Percentiles rank a stretch among this genome's conserved stretches.
These are phyloP conservation scores for Lachnellula cervina DNA, from an alignment of 2,329 filamentous ascomycete genomes.

Conservation along the genomic window DNA sequence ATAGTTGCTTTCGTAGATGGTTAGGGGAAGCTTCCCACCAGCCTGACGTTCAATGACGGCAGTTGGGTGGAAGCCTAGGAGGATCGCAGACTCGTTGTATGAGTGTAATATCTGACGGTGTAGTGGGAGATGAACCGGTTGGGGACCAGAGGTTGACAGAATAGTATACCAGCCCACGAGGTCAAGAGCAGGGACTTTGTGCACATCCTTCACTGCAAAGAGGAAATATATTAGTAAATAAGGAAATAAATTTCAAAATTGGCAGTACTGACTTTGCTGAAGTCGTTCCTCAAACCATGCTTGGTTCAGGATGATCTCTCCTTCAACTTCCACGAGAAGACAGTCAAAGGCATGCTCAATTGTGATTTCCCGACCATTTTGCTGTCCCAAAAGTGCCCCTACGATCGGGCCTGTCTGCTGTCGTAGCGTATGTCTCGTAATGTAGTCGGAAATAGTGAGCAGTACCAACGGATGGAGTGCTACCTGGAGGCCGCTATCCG, in stretches of 20 bases:
- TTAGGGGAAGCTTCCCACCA: constrained; percentile 80
- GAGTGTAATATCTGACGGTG: constrained; percentile 70
- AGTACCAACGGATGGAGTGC: constrained; percentile 91
- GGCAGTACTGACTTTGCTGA: constrained; percentile 68
- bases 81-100: constrained; percentile 77
- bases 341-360: constrained; percentile 93
- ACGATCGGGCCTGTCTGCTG: constrained; percentile 70
- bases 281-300: constrained; percentile 73
- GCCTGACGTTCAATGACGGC: constrained; percentile 49
- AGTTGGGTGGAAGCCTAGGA: constrained; percentile 80
- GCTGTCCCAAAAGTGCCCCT: constrained; percentile 85
- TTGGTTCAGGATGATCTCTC: constrained; percentile 58
- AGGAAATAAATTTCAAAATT: not conserved
- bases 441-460: constrained; percentile 94
- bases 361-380: constrained; percentile 84
- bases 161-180: constrained; percentile 92
- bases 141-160: constrained; percentile 66
- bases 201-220: constrained; percentile 72
- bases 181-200: constrained; percentile 76
- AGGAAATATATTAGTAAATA: constrained; percentile 2
- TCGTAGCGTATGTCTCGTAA: constrained; percentile 83
- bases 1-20: constrained; percentile 81
- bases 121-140: constrained; percentile 62
- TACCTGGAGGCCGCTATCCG: constrained; percentile 64
- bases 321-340: constrained; percentile 46